These are phyloP conservation scores for Ustilago xerochloae DNA, from an alignment of 1,284 basidiomycete species.

Conservation along the genomic window DNA sequence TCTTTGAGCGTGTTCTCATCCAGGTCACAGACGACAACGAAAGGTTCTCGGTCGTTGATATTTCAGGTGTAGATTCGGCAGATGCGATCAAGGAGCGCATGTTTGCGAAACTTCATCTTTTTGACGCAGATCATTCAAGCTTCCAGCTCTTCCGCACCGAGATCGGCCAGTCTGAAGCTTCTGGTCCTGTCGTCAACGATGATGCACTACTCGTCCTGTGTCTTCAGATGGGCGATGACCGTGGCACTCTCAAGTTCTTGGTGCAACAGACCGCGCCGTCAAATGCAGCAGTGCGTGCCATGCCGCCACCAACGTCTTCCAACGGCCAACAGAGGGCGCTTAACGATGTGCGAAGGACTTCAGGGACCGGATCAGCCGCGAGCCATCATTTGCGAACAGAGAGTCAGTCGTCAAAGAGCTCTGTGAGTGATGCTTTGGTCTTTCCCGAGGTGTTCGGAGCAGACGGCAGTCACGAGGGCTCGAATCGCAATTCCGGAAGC, in stretches of 20 bases:
- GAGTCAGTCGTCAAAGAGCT: constrained; percentile 56
- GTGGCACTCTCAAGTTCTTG: constrained; percentile 65
- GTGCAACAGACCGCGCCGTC: constrained; percentile 54
- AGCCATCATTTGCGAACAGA: constrained; percentile 46
- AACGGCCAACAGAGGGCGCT: constrained; percentile 23
- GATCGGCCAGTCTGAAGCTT: constrained; percentile 60
- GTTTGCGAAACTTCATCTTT: constrained; percentile 60
- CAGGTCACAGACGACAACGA: constrained; percentile 68
- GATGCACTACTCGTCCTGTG: constrained; percentile 64
- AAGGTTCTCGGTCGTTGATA: constrained; percentile 66
- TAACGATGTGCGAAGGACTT: constrained; percentile 25
- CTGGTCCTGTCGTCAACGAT: constrained; percentile 60
- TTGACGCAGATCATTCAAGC: constrained; percentile 52
- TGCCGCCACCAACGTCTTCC: constrained; percentile 48
- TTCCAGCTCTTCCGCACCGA: constrained; percentile 64
- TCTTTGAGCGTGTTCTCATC: constrained; percentile 58
- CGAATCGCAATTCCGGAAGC: constrained; percentile 44
- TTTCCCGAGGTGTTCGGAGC: constrained; percentile 29
- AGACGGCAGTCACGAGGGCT: constrained; percentile 27
- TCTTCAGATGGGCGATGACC: constrained; percentile 65
- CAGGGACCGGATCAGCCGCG: constrained; percentile 14
- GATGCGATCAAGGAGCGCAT: constrained; percentile 65
- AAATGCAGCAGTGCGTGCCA: constrained; percentile 35
- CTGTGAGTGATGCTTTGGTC: constrained; percentile 49
- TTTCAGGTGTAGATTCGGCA: constrained; percentile 61